A percentile compares a stretch with the other conserved stretches of the same genome.
These are phyloP conservation scores for Leucosporidium yakuticum DNA, from an alignment of 768 basidiomycete species.

Conservation along the genomic window DNA sequence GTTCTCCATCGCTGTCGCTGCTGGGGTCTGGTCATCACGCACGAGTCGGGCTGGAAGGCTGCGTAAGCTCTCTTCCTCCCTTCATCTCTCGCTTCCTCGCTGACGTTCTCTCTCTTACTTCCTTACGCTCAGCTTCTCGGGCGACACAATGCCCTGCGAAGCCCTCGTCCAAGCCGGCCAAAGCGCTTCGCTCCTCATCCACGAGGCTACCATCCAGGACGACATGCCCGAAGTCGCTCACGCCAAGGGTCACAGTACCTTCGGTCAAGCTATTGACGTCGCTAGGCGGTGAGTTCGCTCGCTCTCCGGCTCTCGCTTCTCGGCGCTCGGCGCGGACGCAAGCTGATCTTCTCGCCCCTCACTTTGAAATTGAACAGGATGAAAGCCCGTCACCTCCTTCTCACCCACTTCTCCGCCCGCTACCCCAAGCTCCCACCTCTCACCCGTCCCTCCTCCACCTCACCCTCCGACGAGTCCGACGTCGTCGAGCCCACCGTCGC, in stretches of 20 bases:
- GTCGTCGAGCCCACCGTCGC: constrained; percentile 52
- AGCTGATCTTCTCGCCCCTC: background rate
- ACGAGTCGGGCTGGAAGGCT: constrained; percentile 68
- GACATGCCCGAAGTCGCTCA: constrained; percentile 55
- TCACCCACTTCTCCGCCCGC: constrained; percentile 92
- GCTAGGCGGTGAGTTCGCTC: constrained; percentile 56
- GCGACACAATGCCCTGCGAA: constrained; percentile 75
- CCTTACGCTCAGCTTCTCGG: constrained; percentile 65
- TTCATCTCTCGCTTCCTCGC: background rate
- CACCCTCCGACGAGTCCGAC: no score
- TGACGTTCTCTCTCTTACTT: background rate
- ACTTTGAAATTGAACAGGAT: constrained; percentile 52
- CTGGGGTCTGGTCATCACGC: constrained; percentile 64
- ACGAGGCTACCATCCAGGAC: constrained; percentile 89
- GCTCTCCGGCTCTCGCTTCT: background rate
- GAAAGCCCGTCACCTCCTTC: constrained; percentile 73
- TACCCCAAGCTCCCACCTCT: constrained; percentile 78
- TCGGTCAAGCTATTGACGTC: constrained; percentile 76
- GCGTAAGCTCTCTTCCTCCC: constrained; percentile 50
- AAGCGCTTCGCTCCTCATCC: constrained; percentile 74
- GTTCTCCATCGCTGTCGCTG: constrained; percentile 67
- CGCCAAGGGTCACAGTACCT: constrained; percentile 79
- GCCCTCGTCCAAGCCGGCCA: constrained; percentile 60
- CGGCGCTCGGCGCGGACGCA: background rate
- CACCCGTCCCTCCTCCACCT: constrained; percentile 26